These are phyloP conservation scores for Anthostomella pinea DNA, from an alignment of 2,329 filamentous ascomycete species.

Conservation along the genomic window DNA sequence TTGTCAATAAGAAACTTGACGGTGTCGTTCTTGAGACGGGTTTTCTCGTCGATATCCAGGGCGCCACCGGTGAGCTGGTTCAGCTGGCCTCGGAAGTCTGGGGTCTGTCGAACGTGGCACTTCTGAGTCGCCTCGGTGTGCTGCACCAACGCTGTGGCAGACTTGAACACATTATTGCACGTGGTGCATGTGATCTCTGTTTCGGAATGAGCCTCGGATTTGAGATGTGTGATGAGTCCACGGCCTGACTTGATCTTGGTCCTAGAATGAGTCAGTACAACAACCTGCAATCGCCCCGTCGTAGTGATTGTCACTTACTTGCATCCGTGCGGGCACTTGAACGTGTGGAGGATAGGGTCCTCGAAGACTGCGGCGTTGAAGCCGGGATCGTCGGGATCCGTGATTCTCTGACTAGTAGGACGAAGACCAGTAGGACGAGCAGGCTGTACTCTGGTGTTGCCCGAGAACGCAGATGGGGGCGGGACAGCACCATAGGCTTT, in stretches of 20 bases:
- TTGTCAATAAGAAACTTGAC: slow-evolving; percentile 16
- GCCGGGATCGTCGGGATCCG: slow-evolving; percentile 45
- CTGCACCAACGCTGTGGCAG: slow-evolving; percentile 41
- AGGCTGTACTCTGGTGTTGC: slow-evolving; percentile 15
- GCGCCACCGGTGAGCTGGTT: slow-evolving; percentile 19
- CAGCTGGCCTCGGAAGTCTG: slow-evolving; percentile 13
- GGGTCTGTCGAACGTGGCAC: slow-evolving; percentile 14
- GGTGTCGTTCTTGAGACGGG: slow-evolving; percentile 2
- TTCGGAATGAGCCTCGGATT: slow-evolving; percentile 39
- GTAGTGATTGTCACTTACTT: slow-evolving; percentile 35
- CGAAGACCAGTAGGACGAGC: slow-evolving; percentile 5
- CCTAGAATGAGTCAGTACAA: slow-evolving; percentile 31
- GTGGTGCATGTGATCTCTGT: slow-evolving; percentile 41
- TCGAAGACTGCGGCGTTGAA: slow-evolving; percentile 50
- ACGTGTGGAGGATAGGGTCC: slow-evolving; percentile 41
- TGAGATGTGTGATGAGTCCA: slow-evolving; percentile 42
- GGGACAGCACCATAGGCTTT: slow-evolving; percentile 9
- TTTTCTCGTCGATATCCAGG: slow-evolving; percentile 12
- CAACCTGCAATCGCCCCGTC: too few species aligned
- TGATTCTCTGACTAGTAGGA: slow-evolving; percentile 13
- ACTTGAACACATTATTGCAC: slow-evolving; percentile 42
- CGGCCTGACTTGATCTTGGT: slow-evolving; percentile 37
- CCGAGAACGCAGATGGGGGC: slow-evolving; percentile 8
- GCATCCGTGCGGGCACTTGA: slow-evolving; percentile 56
- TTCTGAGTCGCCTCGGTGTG: slow-evolving; percentile 44